phyloP scores from a whole-genome alignment of 345 rosid species.

The Salix dunnii region DNA sequence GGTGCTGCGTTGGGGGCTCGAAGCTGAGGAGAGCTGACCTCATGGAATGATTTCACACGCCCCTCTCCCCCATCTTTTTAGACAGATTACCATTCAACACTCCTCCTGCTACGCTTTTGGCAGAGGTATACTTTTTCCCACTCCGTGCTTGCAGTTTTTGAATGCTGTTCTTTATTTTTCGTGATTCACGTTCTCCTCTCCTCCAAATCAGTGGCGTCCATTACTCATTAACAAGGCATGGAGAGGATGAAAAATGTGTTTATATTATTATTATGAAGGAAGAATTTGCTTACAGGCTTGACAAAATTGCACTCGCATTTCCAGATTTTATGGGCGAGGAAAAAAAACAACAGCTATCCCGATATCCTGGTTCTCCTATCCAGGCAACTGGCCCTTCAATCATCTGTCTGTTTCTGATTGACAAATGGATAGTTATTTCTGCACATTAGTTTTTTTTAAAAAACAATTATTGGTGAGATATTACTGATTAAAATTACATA shows the following conservation, averaged over 20 bases:
- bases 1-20: slow-evolving; percentile 10
- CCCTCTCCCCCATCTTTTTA: background rate
- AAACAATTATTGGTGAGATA: too few species aligned
- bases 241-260: background rate
- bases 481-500: too few species aligned
- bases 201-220: slow-evolving; percentile 1
- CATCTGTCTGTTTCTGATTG: background rate
- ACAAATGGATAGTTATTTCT: too few species aligned
- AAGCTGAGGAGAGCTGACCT: slow-evolving; percentile 10
- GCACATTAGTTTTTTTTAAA: too few species aligned
- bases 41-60: background rate
- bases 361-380: background rate
- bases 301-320: background rate
- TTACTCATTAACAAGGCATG: background rate
- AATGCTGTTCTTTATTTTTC: background rate
- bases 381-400: background rate
- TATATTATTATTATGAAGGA: background rate
- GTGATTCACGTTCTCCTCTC: background rate
- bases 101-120: background rate
- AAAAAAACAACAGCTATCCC: background rate
- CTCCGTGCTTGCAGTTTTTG: background rate
- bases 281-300: background rate
- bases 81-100: background rate
- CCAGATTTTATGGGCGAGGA: background rate
- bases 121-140: background rate